phyloP scores from a whole-genome alignment of 2,329 filamentous ascomycete species.

The Sporothrix schenckii region DNA sequence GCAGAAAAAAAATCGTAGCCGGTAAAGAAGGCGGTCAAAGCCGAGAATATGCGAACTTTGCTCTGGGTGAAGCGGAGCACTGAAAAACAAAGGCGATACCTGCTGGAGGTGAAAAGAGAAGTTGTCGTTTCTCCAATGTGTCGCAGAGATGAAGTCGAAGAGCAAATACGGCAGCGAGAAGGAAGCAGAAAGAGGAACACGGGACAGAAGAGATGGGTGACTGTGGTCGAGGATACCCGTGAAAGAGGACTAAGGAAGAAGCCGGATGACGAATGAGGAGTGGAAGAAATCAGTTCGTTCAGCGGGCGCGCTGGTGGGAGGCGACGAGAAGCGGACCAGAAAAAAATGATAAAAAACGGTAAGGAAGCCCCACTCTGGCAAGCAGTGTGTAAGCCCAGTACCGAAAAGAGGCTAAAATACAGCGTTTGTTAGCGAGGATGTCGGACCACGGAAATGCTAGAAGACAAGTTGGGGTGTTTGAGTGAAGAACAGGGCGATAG shows the following conservation, averaged over 20 bases:
- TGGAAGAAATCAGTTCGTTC: constrained; percentile 28
- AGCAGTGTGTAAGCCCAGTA: constrained; percentile 13
- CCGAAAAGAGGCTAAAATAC: constrained; percentile 25
- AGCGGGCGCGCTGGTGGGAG: constrained; percentile 19
- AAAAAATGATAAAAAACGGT: constrained; percentile 17
- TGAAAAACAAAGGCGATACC: constrained; percentile 20
- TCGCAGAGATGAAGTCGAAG: constrained; percentile 13
- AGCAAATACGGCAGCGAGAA: background rate
- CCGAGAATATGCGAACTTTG: constrained; percentile 35
- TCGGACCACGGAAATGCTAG: background rate
- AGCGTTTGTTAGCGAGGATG: constrained; percentile 3
- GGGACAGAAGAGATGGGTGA: constrained; percentile 2
- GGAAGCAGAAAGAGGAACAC: constrained; percentile 17
- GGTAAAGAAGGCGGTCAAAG: constrained; percentile 35
- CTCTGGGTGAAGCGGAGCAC: background rate
- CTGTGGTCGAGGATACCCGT: constrained; percentile 11
- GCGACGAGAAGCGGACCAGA: constrained; percentile 14
- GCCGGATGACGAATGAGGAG: constrained; percentile 33
- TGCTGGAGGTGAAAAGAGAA: constrained; percentile 20
- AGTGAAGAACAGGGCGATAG: background rate
- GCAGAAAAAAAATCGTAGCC: constrained; percentile 32
- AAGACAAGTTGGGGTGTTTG: background rate
- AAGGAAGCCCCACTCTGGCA: constrained; percentile 23
- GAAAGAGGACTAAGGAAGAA: constrained; percentile 32
- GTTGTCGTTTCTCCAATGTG: constrained; percentile 19